Evolutionary conservation across 1,139 yeast species (phyloP).

Genomic region (Arxiozyma slooffiae): DNA sequence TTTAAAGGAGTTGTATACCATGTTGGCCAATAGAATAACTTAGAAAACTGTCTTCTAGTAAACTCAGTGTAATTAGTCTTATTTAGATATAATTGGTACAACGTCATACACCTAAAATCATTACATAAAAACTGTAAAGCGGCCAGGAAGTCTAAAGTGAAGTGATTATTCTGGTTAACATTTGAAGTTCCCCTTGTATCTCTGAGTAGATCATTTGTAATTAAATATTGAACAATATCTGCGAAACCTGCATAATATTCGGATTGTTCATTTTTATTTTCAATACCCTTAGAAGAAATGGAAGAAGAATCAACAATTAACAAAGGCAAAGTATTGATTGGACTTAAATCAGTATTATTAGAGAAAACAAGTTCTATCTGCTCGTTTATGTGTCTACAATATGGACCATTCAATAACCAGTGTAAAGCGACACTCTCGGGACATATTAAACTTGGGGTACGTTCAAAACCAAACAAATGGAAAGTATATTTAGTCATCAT

Average conservation of each 20-base stretch:
- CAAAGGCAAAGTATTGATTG: conserved; percentile 47
- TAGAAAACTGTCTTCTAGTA: conserved; percentile 51
- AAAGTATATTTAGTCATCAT: conserved; percentile 3
- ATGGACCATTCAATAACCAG: conserved; percentile 15
- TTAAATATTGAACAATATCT: conserved; percentile 37
- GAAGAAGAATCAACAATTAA: conserved; percentile 26
- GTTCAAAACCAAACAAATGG: conserved; percentile 26
- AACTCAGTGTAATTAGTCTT: conserved; percentile 54
- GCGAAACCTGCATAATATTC: conserved; percentile 38
- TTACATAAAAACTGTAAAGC: conserved; percentile 9
- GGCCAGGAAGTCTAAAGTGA: background rate
- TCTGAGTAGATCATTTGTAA: conserved; percentile 7
- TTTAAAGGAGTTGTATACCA: conserved; percentile 69
- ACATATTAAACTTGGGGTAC: conserved; percentile 21
- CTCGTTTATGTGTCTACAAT: background rate
- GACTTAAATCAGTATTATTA: conserved; percentile 41
- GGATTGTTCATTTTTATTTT: conserved; percentile 4
- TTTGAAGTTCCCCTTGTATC: background rate
- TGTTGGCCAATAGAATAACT: conserved; percentile 69
- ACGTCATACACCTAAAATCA: conserved; percentile 31
- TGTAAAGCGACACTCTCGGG: conserved; percentile 27
- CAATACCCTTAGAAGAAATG: conserved; percentile 19
- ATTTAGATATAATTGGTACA: conserved; percentile 53
- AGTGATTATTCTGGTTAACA: background rate
- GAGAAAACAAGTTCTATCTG: conserved; percentile 21